A percentile compares a stretch with the other conserved stretches of the same genome.
Evolutionary conservation across 108 stramenopile genomes (phyloP).

Genomic region (Pseudonitzschia delicatissima): DNA sequence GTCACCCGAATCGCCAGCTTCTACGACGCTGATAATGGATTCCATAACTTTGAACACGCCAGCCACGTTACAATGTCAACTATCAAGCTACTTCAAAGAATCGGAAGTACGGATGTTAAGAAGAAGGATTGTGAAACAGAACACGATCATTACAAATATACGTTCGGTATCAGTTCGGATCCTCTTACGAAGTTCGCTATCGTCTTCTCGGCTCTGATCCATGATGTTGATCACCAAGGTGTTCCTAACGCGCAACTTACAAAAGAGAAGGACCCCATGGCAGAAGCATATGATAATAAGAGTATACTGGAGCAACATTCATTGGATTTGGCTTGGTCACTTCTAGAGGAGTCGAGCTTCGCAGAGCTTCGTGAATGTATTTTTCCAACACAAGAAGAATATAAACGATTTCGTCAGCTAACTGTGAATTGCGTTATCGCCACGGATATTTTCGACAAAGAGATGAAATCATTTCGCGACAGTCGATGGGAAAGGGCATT

Average conservation of each 20-base stretch:
- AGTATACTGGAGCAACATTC: constrained; percentile 59
- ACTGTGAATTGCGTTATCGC: constrained; percentile 45
- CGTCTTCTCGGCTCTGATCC: constrained; percentile 45
- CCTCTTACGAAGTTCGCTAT: constrained; percentile 36
- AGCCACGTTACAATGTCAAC: constrained; percentile 40
- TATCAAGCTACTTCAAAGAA: constrained; percentile 46
- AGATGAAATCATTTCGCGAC: constrained; percentile 31
- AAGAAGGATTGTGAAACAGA: constrained; percentile 15
- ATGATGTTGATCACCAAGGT: constrained; percentile 50
- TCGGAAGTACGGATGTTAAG: constrained; percentile 19
- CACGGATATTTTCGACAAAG: constrained; percentile 60
- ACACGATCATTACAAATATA: constrained; percentile 19
- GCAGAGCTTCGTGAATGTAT: constrained; percentile 45
- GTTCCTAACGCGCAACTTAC: constrained; percentile 54
- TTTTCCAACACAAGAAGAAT: constrained; percentile 33
- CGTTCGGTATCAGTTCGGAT: constrained; percentile 35
- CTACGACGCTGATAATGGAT: constrained; percentile 50
- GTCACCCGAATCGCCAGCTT: constrained; percentile 55
- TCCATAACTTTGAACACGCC: constrained; percentile 69
- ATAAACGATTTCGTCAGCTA: constrained; percentile 26
- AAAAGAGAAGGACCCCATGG: constrained; percentile 50
- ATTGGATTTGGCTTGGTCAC: constrained; percentile 51
- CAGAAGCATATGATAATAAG: constrained; percentile 32
- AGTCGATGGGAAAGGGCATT: constrained; percentile 32
- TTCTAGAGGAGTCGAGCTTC: constrained; percentile 41